phyloP scores from a whole-genome alignment of 2,329 filamentous ascomycete species.

The Stagonosporopsis chrysanthemi region DNA sequence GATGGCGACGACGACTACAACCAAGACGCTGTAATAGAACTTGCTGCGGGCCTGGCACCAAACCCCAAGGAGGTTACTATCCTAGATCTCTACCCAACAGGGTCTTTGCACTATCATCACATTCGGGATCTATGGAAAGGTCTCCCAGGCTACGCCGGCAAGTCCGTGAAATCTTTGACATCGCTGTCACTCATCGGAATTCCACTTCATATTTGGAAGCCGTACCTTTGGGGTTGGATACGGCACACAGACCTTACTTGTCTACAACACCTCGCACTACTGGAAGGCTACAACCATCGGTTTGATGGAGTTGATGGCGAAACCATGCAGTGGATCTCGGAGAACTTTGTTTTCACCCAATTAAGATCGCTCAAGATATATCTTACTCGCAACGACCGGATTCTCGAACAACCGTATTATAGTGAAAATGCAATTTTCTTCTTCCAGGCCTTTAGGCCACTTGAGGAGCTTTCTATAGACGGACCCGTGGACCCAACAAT shows the following conservation, averaged over 20 bases:
- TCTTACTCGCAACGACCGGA: constrained; percentile 15
- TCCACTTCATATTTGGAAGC: neutral
- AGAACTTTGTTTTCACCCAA: constrained; percentile 18
- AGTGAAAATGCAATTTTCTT: constrained; percentile 27
- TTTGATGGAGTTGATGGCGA: constrained; percentile 21
- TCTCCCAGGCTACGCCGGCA: constrained; percentile 24
- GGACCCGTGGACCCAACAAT: constrained; percentile 25
- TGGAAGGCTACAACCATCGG: constrained; percentile 3
- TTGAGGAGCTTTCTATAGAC: constrained; percentile 23
- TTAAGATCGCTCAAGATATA: neutral
- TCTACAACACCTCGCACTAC: constrained; percentile 26
- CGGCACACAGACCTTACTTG: constrained; percentile 26
- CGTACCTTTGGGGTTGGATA: constrained; percentile 21
- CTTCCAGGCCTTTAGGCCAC: constrained; percentile 24
- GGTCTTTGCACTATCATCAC: neutral
- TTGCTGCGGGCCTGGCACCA: constrained; percentile 30
- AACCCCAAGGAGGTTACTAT: constrained; percentile 29
- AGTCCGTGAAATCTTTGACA: constrained; percentile 23
- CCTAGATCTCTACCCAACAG: constrained; percentile 3
- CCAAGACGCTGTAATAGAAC: constrained; percentile 27
- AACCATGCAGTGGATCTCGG: constrained; percentile 27
- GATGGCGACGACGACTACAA: constrained; percentile 31
- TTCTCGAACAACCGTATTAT: constrained; percentile 24
- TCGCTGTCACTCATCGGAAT: constrained; percentile 24
- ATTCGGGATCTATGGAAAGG: constrained; percentile 23